Base-by-base conservation (phyloP, 2,329 filamentous ascomycete species). In the Hansfordia pulvinata region DNA sequence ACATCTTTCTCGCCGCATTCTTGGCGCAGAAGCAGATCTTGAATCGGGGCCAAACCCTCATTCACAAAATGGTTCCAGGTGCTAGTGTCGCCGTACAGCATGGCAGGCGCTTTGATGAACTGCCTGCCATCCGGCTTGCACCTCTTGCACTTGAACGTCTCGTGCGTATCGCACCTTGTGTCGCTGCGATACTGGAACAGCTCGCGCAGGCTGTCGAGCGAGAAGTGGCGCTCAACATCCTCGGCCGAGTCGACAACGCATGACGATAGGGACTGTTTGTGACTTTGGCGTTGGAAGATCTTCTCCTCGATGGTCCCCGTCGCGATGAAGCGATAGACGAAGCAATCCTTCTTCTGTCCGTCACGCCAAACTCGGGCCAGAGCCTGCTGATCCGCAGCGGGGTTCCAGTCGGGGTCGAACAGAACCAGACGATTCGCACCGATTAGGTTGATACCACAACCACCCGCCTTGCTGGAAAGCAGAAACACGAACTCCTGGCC, bases 41-140 rank as follows among this genome's bases (percentile, higher is more conserved):
- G 88, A 32, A 98, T 98, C 32, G 69, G 67, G 36, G 72, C 69
- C 45, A 98, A 54, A 1, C 72, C 76, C 4, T 76, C 70, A 42
- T 93, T 94, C 22, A 79, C 70, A 54, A 94, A 93, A 52, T 98
- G 90, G 45, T 98, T 98, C 90, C 90, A 98, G n/a, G 84, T 88
- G 54, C 85, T 96, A 13, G 90, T 96, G 46, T 98, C 90, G 27
- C 90, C 90, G 46, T 98, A 98, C 33, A 98, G 58, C 77, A 96
- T 88, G 2, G 90, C 90, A 4, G 81, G 81, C 2, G 88, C 84
- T 51, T 94, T 96, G 45, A 94, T 70, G 35, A 69, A 71, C 53
- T 98, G 90, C 34, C 68, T 77, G 1, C 88, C 88, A 42, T 93
- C 83, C 2, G 82, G 76, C 43, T 79, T 81, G 52, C 90, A 98